Evolutionary conservation across 768 basidiomycete genomes (phyloP), one percentile per base, ranked within the genome.

Genomic region (Flagelloscypha sp.): DNA sequence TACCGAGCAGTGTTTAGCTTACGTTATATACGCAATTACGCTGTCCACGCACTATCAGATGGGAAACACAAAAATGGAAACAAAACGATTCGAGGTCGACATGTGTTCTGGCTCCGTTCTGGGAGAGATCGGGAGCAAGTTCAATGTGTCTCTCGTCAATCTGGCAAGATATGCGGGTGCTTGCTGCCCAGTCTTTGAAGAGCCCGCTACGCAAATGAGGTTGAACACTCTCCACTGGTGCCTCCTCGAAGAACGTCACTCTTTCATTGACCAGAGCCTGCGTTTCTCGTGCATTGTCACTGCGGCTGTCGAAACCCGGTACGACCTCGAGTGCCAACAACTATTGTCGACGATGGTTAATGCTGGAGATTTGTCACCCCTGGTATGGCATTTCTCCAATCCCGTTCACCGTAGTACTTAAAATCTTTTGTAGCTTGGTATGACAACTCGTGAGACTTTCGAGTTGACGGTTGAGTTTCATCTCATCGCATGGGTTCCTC

Each of bases 141-240:
- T 98, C 70, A 94, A 97, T 52, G 83, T 81, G 47, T 84, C 95
- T 2, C 48, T 94, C 2, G 90, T 76, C 7, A 84, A 95, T 49
- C 88, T 94, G 0, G 93, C 93, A 28, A 83, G 83, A 2, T 83
- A 84, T 58, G 84, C 83, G 4, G 84, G 84, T 48, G 82, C 83
- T 48, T n/a, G n/a, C n/a, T n/a, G n/a, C n/a, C n/a, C n/a, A n/a
- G n/a, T n/a, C n/a, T n/a, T n/a, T n/a, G 95, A 98, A 62, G 95
- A 98, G 66, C 95, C 95, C 0, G 95, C 95, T 4, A 99, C 95
- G 1, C 95, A 99, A 63, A 98, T 99, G 95, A 98, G 94, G 5
- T 61, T 99, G 40, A 99, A 99, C 59, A 98, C 94, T 0, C 98
- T 98, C 86, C 95, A 99, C 95, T 42, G 95, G 95, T 81, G 95